These are phyloP conservation scores for Drechslerella dactyloides DNA, from an alignment of 2,329 filamentous ascomycete species.

Conservation along the genomic window DNA sequence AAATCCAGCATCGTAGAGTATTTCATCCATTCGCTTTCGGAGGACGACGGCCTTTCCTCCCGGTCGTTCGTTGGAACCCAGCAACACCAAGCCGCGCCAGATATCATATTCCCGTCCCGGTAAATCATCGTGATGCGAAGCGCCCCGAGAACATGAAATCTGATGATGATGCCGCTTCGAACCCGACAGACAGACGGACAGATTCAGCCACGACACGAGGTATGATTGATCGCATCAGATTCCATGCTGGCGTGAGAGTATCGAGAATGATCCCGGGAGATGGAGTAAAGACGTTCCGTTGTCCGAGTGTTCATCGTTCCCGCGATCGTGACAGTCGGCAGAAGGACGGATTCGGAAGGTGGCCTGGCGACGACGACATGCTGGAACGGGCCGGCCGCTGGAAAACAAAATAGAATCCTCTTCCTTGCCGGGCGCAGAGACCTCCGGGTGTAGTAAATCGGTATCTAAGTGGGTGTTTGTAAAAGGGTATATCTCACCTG, in stretches of 20 bases:
- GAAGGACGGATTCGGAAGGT: conserved; percentile 24
- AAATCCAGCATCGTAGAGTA: background rate
- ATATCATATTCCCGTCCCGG: conserved; percentile 15
- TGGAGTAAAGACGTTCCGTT: conserved; percentile 19
- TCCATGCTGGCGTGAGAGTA: conserved; percentile 46
- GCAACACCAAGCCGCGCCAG: conserved; percentile 20
- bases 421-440: conserved; percentile 19
- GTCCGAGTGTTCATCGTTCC: conserved; percentile 39
- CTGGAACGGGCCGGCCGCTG: background rate
- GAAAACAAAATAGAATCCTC: conserved; percentile 5
- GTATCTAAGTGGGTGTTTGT: conserved; percentile 37
- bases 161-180: conserved; percentile 46
- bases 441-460: conserved; percentile 47
- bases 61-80: conserved; percentile 17
- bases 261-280: conserved; percentile 40
- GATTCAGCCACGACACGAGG: conserved; percentile 18
- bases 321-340: conserved; percentile 34
- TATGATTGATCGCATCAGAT: conserved; percentile 46
- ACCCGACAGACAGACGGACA: conserved; percentile 1
- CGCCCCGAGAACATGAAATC: conserved; percentile 43
- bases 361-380: conserved; percentile 30
- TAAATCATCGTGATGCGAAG: conserved; percentile 43
- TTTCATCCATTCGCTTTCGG: background rate
- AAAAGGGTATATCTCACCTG: conserved; percentile 43
- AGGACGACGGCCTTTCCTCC: background rate